Conservation (phyloP, 2,329 filamentous ascomycete species). For the Scedosporium minutisporum region DNA sequence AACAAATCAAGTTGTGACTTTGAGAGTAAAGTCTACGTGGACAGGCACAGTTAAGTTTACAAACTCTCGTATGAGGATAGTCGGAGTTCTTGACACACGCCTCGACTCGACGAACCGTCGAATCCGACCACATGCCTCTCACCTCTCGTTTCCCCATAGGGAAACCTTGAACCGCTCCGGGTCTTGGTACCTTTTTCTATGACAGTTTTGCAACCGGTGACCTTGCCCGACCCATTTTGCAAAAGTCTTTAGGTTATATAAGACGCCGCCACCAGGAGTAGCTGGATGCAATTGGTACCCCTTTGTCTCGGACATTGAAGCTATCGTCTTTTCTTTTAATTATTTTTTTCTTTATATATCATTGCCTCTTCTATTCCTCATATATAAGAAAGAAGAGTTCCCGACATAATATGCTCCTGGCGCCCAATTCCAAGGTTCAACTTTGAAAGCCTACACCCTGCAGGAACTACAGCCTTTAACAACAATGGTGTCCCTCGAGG, state of each 20-base stretch:
- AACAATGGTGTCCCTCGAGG: constrained; percentile 17
- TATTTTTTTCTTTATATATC: neutral
- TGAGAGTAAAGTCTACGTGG: neutral
- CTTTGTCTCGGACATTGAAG: constrained; percentile 9
- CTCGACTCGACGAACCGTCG: neutral
- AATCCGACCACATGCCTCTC: neutral
- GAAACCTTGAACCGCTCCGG: neutral
- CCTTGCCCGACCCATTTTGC: neutral
- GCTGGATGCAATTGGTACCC: neutral
- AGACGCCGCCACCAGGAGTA: neutral
- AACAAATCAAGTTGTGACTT: neutral
- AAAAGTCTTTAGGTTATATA: neutral
- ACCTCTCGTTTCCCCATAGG: neutral
- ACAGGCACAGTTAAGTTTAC: neutral
- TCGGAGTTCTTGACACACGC: neutral
- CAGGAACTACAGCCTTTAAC: neutral
- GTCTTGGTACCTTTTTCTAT: neutral
- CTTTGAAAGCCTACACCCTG: neutral
- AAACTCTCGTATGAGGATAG: neutral
- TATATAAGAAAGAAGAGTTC: neutral
- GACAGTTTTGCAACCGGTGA: neutral
- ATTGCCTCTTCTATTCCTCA: constrained; percentile 6
- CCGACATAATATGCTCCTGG: neutral
- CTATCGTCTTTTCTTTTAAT: constrained; percentile 14
- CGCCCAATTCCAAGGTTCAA: neutral